Conservation (phyloP, 306 rosid genomes). For the Herpetospermum pedunculosum region DNA sequence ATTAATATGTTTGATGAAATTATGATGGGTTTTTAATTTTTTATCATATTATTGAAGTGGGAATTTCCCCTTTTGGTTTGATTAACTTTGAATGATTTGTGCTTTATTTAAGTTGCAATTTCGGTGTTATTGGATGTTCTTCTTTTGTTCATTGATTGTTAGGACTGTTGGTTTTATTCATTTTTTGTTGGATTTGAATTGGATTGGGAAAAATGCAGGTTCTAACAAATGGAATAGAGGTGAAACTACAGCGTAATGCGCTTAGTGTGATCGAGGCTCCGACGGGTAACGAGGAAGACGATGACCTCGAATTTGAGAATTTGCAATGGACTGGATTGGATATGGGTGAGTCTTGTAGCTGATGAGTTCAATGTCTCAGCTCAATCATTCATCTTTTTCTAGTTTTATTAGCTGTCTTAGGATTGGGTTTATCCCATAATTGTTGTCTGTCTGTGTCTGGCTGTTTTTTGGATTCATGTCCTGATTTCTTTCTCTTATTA, state of each 20-base stretch:
- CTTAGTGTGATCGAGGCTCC: constrained; percentile 98
- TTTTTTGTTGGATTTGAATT: not conserved
- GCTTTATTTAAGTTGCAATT: not conserved
- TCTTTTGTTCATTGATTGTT: not conserved
- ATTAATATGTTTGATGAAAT: not conserved
- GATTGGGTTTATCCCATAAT: not conserved
- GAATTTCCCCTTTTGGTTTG: not conserved
- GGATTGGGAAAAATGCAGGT: constrained; percentile 34
- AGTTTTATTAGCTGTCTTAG: not conserved
- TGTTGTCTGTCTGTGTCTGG: not conserved
- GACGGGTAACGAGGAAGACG: constrained; percentile 92
- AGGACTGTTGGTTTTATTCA: not conserved
- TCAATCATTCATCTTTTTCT: not conserved
- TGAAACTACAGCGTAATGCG: constrained; percentile 93
- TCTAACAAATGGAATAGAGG: constrained; percentile 95
- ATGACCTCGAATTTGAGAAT: constrained; percentile 74
- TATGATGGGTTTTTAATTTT: not conserved
- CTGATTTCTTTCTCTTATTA: not conserved
- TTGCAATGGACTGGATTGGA: constrained; percentile 79
- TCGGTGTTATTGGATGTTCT: not conserved
- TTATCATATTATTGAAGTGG: not conserved
- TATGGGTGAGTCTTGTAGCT: constrained; percentile 53
- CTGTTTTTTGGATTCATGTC: not conserved
- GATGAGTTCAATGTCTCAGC: not conserved
- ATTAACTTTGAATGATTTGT: not conserved